phyloP scores from a whole-genome alignment of 2,329 filamentous ascomycete genomes.

The Exserohilum rostratum region DNA sequence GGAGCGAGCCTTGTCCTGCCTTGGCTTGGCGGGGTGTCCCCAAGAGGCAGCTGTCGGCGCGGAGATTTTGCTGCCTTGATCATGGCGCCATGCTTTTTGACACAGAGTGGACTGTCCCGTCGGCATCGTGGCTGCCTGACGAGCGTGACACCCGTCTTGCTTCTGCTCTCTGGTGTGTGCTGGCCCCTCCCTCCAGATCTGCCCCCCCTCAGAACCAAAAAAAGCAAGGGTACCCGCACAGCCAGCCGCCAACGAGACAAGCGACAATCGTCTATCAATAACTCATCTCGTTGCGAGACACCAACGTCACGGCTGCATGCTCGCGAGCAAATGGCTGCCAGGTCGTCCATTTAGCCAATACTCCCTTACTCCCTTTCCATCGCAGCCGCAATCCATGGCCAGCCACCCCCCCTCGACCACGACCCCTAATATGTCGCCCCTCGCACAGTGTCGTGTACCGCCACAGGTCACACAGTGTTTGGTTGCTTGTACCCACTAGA shows the following conservation, averaged over 20 bases:
- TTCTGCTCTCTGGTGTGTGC: background rate
- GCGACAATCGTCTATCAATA: slow-evolving; percentile 11
- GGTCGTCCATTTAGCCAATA: slow-evolving; percentile 17
- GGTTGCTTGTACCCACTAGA: slow-evolving; percentile 29
- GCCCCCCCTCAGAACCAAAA: background rate
- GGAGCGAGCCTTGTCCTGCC: slow-evolving; percentile 19
- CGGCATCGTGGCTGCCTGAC: slow-evolving; percentile 8
- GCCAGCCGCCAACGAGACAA: slow-evolving; percentile 3
- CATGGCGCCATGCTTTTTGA: slow-evolving; percentile 2
- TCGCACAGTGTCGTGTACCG: slow-evolving; percentile 19
- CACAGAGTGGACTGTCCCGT: background rate
- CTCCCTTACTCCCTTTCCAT: background rate
- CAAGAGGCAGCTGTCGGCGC: slow-evolving; percentile 1
- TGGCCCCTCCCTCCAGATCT: background rate
- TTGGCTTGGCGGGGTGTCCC: slow-evolving; percentile 8
- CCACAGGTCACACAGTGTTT: slow-evolving; percentile 33
- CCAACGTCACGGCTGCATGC: slow-evolving; percentile 1
- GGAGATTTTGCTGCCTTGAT: slow-evolving; percentile 6
- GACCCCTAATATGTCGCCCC: slow-evolving; percentile 8
- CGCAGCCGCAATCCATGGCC: background rate
- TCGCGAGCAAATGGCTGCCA: background rate
- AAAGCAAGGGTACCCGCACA: slow-evolving; percentile 3
- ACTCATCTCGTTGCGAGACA: background rate
- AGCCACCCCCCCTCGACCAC: slow-evolving; percentile 2
- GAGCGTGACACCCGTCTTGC: background rate